Conservation (phyloP, 164 flowering plant genomes). For the Saururus chinensis region DNA sequence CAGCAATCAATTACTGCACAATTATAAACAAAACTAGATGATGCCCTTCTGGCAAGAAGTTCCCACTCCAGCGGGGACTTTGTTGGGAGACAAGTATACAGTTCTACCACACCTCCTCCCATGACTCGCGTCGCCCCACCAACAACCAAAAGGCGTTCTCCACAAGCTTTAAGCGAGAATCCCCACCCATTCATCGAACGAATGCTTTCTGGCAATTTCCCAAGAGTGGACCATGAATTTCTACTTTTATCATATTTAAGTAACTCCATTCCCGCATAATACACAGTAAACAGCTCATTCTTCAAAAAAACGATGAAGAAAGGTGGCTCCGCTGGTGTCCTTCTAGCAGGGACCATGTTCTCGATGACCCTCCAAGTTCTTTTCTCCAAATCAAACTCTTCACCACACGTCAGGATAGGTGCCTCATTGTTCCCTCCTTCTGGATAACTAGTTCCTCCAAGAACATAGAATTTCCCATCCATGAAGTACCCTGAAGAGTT, state of each 20-base stretch:
- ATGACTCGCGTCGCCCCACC: conserved; percentile 26
- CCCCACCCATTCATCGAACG: conserved; percentile 37
- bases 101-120: conserved; percentile 66
- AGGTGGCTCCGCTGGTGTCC: conserved; percentile 16
- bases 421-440: neutral
- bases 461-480: conserved; percentile 34
- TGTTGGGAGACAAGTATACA: conserved; percentile 76
- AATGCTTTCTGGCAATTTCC: conserved; percentile 26
- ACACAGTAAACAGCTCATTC: conserved; percentile 29
- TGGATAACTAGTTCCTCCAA: conserved; percentile 18
- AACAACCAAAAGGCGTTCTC: conserved; percentile 23
- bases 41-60: conserved; percentile 30
- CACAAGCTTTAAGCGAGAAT: conserved; percentile 31
- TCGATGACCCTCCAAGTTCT: conserved; percentile 27
- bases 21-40: conserved; percentile 24
- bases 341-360: conserved; percentile 18
- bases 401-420: conserved; percentile 24
- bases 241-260: conserved; percentile 27
- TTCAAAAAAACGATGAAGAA: conserved; percentile 33
- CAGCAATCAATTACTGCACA: conserved; percentile 31
- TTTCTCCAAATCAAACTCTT: conserved; percentile 24
- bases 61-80: conserved; percentile 77
- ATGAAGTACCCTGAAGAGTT: conserved; percentile 31
- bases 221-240: conserved; percentile 23
- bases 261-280: conserved; percentile 27